A percentile compares a stretch with the other conserved stretches of the same genome.
These are phyloP conservation scores for Alternaria metachromatica DNA, from an alignment of 2,329 filamentous ascomycete genomes.

Conservation along the genomic window DNA sequence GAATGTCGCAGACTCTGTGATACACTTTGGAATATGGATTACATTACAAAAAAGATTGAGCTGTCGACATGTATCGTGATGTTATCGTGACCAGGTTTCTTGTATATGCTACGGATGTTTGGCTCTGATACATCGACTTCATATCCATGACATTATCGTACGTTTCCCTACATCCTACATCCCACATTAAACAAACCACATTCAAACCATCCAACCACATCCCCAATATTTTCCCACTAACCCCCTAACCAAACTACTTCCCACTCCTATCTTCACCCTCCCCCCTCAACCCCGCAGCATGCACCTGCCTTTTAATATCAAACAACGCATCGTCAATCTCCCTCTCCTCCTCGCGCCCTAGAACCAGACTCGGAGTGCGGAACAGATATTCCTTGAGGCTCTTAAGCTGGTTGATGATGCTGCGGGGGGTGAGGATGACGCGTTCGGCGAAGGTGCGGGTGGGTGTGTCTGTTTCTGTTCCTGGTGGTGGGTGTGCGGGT, in stretches of 20 bases:
- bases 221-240: not conserved
- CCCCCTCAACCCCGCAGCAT: slow-evolving; percentile 68
- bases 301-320: slow-evolving; percentile 76
- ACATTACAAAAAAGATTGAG: not conserved
- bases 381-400: slow-evolving; percentile 63
- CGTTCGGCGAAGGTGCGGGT: slow-evolving; percentile 42
- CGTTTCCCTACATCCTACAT: not conserved
- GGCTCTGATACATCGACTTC: not conserved
- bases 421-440: slow-evolving; percentile 50
- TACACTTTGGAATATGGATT: not conserved
- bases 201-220: not conserved
- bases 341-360: slow-evolving; percentile 71
- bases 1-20: not conserved
- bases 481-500: too few species aligned
- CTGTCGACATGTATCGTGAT: rapidly evolving
- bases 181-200: too few species aligned
- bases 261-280: not conserved
- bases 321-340: slow-evolving; percentile 80
- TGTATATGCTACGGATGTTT: not conserved
- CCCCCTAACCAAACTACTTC: not conserved
- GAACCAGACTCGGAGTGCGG: slow-evolving; percentile 57
- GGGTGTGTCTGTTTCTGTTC: slow-evolving; percentile 22
- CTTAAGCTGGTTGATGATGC: slow-evolving; percentile 57
- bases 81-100: rapidly evolving
- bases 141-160: not conserved